phyloP scores from a whole-genome alignment of 2,329 filamentous ascomycete genomes.

The Scytalidium lignicola region DNA sequence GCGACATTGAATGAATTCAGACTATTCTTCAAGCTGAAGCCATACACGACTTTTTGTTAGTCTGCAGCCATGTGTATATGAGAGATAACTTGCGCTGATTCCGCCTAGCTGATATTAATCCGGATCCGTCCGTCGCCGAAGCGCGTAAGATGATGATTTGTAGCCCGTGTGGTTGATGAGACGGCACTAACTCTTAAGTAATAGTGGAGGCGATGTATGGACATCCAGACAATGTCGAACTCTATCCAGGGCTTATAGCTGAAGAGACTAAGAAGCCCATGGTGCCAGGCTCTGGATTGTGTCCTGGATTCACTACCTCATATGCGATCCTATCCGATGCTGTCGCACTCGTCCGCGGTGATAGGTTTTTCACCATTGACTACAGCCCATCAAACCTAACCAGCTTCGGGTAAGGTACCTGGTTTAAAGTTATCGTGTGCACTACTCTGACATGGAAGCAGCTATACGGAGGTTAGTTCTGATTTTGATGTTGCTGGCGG shows the following conservation, averaged over 20 bases:
- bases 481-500: slow-evolving; percentile 73
- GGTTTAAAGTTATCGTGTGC: background rate
- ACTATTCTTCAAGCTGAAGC: slow-evolving; percentile 71
- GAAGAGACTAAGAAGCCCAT: slow-evolving; percentile 47
- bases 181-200: no score
- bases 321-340: slow-evolving; percentile 54
- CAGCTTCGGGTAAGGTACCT: slow-evolving; percentile 28
- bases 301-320: slow-evolving; percentile 45
- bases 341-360: slow-evolving; percentile 50
- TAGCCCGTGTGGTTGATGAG: no score
- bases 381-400: slow-evolving; percentile 40
- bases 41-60: slow-evolving; percentile 58
- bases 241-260: slow-evolving; percentile 61
- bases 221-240: slow-evolving; percentile 50
- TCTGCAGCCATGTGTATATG: no score
- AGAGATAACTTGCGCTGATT: no score
- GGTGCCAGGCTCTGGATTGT: slow-evolving; percentile 45
- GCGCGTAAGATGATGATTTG: slow-evolving; percentile 26
- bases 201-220: slow-evolving; percentile 60
- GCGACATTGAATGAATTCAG: slow-evolving; percentile 75
- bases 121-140: slow-evolving; percentile 63
- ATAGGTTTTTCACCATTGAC: slow-evolving; percentile 45
- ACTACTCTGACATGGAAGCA: slow-evolving; percentile 34
- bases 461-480: slow-evolving; percentile 51
- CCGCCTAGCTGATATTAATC: slow-evolving; percentile 65